These are phyloP conservation scores for Pezicula rhizophila DNA, from an alignment of 2,329 filamentous ascomycete genomes.

Conservation along the genomic window DNA sequence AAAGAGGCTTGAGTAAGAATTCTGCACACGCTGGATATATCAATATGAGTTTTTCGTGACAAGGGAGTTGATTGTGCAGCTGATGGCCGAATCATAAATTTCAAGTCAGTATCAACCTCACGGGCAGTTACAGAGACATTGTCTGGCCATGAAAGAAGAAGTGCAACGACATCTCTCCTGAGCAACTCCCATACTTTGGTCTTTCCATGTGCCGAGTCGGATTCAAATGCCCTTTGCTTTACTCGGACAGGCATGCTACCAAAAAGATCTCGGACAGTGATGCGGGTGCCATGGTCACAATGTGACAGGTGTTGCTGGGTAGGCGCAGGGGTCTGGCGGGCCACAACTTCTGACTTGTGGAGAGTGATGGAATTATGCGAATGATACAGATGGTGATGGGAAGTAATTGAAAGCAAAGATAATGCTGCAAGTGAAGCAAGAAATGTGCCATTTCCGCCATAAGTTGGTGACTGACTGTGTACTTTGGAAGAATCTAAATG, in stretches of 20 bases:
- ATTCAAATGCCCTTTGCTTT: constrained; percentile 62
- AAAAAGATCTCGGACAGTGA: constrained; percentile 75
- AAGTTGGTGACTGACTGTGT: constrained; percentile 35
- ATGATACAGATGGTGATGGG: constrained; percentile 55
- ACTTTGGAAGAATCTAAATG: constrained; percentile 72
- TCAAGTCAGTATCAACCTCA: constrained; percentile 33
- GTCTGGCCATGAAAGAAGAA: constrained; percentile 65
- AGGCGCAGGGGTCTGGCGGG: constrained; percentile 56
- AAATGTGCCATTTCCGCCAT: constrained; percentile 70
- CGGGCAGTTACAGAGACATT: constrained; percentile 52
- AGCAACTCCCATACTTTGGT: constrained; percentile 53
- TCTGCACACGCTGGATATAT: constrained; percentile 32
- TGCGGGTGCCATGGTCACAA: constrained; percentile 65
- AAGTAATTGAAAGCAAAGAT: constrained; percentile 71
- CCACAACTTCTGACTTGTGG: constrained; percentile 62
- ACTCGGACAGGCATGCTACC: constrained; percentile 86
- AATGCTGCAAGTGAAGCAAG: constrained; percentile 70
- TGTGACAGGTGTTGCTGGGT: constrained; percentile 49
- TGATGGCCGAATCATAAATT: constrained; percentile 18
- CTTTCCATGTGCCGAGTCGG: constrained; percentile 41
- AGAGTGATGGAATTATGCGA: constrained; percentile 61
- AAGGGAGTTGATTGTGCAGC: neutral
- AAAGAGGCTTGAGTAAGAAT: constrained; percentile 63
- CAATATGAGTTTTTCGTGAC: constrained; percentile 1
- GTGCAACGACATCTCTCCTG: constrained; percentile 42